Evolutionary conservation across 1,284 basidiomycete genomes (phyloP), one percentile per base, ranked within the genome.

Genomic region (Puccinia sorghi): DNA sequence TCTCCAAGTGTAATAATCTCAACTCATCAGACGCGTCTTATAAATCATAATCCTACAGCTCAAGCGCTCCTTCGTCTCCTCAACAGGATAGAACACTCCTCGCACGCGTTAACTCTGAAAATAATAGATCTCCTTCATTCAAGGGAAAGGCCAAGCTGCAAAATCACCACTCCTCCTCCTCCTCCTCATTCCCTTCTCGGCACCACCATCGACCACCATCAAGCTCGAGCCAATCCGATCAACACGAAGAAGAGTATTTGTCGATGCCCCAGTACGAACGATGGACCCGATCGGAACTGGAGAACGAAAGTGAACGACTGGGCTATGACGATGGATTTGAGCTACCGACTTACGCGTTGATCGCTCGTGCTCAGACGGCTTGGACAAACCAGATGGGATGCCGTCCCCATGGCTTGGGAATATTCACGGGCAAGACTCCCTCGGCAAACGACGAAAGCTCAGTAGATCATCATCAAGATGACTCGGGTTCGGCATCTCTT

Each of bases 291-390:
- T 20, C 48, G 15, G 27, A 75, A 15, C 41, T 75, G 17, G 25
- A 75, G 39, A 75, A 75, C 52, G 73, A 75, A 25, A 75, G 61
- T 39, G 73, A 75, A 56, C 46, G 43, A 27, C 32, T 75, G 32
- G 73, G 73, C 7, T 75, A 64, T 20, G 41, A 64, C 13, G 73
- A 75, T 52, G 73, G 57, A 13, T 27, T 39, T 8, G 43, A 66
- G 8, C 46, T 64, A 7, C 39, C 73, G 8, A 66, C 48, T 37
- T 2, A 7, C 8, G 48, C 15, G 4, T 43, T 75, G 39, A 37
- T 75, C 25, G 9, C 25, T 25, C 25, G 73, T 9, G 73, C 73
- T 7, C 48, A 32, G 32, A 39, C 50, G 12, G 73, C 43, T 25
- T 75, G 73, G 73, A 66, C 37, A 15, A 25, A 48, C 7, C 67